Evolutionary conservation across 306 rosid genomes (phyloP).

Genomic region (Benincasa hispida): DNA sequence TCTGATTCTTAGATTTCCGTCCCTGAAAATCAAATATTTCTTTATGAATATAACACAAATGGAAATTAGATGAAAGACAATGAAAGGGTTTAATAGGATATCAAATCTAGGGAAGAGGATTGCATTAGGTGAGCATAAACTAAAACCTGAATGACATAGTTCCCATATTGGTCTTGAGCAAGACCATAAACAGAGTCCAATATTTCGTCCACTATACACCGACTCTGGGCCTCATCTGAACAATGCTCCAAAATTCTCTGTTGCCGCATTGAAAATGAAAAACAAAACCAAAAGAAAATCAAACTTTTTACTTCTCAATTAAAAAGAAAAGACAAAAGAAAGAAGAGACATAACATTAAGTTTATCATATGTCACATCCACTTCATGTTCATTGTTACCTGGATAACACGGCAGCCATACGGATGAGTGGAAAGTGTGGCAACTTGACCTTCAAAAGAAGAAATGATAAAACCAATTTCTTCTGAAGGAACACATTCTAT

Average conservation of each 20-base stretch:
- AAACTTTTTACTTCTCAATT: neutral
- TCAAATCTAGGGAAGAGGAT: neutral
- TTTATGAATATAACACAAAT: neutral
- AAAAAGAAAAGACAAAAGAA: neutral
- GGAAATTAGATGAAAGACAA: neutral
- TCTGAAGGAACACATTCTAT: constrained; percentile 47
- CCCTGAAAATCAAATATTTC: neutral
- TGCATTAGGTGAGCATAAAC: neutral
- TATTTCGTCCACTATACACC: constrained; percentile 42
- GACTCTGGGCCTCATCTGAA: constrained; percentile 35
- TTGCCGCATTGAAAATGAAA: neutral
- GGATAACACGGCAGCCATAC: constrained; percentile 68
- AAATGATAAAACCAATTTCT: constrained; percentile 37
- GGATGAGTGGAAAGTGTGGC: constrained; percentile 49
- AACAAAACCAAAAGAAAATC: neutral
- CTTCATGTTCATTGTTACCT: constrained; percentile 24
- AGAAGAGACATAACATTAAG: neutral
- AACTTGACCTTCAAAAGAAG: constrained; percentile 45
- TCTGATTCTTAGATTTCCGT: neutral
- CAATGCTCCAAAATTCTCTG: constrained; percentile 68
- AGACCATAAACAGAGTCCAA: constrained; percentile 44
- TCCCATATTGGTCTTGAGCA: constrained; percentile 62
- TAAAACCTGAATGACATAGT: constrained; percentile 60
- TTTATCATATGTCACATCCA: neutral
- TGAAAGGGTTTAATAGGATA: neutral